These are phyloP conservation scores for Xerocomellus dryophilus DNA, from an alignment of 768 basidiomycete species.

Conservation along the genomic window DNA sequence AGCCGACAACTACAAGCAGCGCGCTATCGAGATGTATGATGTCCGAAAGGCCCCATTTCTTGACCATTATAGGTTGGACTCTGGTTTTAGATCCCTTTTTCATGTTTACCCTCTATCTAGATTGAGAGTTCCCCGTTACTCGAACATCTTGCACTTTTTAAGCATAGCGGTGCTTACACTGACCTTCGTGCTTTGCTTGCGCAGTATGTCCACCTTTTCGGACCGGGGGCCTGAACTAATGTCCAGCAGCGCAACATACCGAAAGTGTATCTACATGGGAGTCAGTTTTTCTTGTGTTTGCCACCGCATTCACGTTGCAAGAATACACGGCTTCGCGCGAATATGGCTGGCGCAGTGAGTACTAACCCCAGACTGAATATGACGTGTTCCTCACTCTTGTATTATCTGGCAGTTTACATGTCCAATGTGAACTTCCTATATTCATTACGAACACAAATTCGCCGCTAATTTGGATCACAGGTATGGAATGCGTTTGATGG, in stretches of 20 bases:
- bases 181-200: conserved; percentile 71
- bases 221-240: conserved; percentile 1
- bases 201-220: conserved; percentile 47
- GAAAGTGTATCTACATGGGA: conserved; percentile 59
- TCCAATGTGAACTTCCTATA: conserved; percentile 59
- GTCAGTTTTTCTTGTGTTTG: conserved; percentile 69
- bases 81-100: neutral
- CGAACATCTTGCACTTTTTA: conserved; percentile 71
- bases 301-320: conserved; percentile 73
- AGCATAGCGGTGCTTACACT: conserved; percentile 68
- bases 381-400: neutral
- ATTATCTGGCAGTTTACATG: conserved; percentile 58
- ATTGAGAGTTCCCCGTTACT: conserved; percentile 79
- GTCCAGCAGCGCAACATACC: conserved; percentile 52
- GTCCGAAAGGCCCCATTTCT: conserved; percentile 64
- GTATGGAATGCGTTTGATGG: conserved; percentile 93
- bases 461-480: conserved; percentile 35
- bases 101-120: conserved; percentile 33
- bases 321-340: conserved; percentile 88
- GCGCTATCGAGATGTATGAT: conserved; percentile 71
- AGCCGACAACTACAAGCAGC: conserved; percentile 85
- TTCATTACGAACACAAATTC: neutral
- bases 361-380: neutral
- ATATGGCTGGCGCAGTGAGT: conserved; percentile 83
- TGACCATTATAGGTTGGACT: conserved; percentile 71